A percentile compares a stretch with the other conserved stretches of the same genome.
phyloP scores from a whole-genome alignment of 768 basidiomycete species.

The Lyophyllum shimeji region DNA sequence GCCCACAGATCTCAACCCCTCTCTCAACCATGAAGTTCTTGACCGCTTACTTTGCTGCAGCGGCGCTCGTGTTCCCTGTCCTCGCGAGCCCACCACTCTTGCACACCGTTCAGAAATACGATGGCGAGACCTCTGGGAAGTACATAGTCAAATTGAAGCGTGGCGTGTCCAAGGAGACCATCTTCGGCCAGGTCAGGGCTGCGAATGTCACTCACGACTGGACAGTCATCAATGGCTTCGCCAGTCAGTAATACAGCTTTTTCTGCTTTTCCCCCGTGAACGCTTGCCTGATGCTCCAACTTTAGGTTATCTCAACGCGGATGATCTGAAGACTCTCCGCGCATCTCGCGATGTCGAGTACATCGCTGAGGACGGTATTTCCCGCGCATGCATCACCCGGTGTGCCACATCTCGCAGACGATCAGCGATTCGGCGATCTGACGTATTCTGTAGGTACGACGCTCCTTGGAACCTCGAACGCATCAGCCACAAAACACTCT shows the following conservation, averaged over 20 bases:
- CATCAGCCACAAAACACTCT: slow-evolving; percentile 16
- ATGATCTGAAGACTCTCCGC: slow-evolving; percentile 20
- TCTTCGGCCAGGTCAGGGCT: slow-evolving; percentile 10
- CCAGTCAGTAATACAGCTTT: slow-evolving; percentile 17
- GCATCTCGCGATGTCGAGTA: slow-evolving; percentile 22
- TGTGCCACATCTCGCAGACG: neutral
- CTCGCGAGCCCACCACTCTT: slow-evolving; percentile 1
- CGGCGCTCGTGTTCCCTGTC: slow-evolving; percentile 1
- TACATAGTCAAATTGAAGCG: slow-evolving; percentile 33
- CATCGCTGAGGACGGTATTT: slow-evolving; percentile 22
- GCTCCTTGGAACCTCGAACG: slow-evolving; percentile 32
- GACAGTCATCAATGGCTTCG: slow-evolving; percentile 30
- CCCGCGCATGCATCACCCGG: slow-evolving; percentile 24
- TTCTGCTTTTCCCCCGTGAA: neutral
- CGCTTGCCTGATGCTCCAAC: neutral
- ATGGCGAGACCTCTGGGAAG: slow-evolving; percentile 5
- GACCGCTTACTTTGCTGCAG: slow-evolving; percentile 2
- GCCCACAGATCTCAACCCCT: too few relatives aligned
- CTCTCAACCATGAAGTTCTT: slow-evolving; percentile 4
- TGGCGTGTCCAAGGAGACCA: slow-evolving; percentile 22
- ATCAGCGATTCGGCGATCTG: too few relatives aligned
- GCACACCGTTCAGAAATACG: slow-evolving; percentile 4
- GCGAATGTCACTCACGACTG: slow-evolving; percentile 20
- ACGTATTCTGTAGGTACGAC: slow-evolving; percentile 18
- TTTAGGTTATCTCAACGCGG: slow-evolving; percentile 15